A percentile compares a stretch with the other conserved stretches of the same genome.
Conservation (phyloP, 352 stramenopile species). For the Phytophthora crassamura region DNA sequence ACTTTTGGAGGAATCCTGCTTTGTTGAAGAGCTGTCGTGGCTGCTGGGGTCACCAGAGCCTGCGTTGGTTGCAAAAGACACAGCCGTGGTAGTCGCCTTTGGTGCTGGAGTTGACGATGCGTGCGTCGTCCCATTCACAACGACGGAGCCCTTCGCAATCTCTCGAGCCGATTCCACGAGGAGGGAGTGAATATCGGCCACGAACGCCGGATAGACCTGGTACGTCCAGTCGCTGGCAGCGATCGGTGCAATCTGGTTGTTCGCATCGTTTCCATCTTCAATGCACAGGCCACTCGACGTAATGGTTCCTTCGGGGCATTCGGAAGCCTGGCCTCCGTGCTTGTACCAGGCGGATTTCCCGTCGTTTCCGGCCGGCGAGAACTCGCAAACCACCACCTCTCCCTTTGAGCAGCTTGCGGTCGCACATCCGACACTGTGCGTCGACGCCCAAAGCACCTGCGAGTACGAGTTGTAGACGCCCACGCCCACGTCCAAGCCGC, state of each 20-base stretch:
- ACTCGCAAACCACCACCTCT: slow-evolving; percentile 64
- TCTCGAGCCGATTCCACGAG: slow-evolving; percentile 47
- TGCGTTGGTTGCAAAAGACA: not conserved
- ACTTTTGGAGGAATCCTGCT: slow-evolving; percentile 8
- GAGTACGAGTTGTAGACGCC: slow-evolving; percentile 82
- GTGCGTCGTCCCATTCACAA: slow-evolving; percentile 5
- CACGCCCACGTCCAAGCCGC: slow-evolving; percentile 49
- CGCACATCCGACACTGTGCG: slow-evolving; percentile 65
- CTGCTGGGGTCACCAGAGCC: slow-evolving; percentile 3
- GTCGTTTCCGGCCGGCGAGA: slow-evolving; percentile 58
- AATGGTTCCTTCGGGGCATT: slow-evolving; percentile 54
- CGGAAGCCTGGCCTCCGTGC: slow-evolving; percentile 43
- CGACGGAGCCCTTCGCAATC: slow-evolving; percentile 26
- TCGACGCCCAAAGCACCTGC: slow-evolving; percentile 68
- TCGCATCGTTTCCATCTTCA: slow-evolving; percentile 44
- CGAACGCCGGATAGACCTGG: slow-evolving; percentile 57
- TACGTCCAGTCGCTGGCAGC: slow-evolving; percentile 55
- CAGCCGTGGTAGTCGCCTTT: slow-evolving; percentile 5
- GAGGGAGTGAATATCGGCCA: slow-evolving; percentile 56
- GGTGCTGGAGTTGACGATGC: not conserved
- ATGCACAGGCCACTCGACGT: slow-evolving; percentile 49
- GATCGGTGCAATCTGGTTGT: slow-evolving; percentile 62
- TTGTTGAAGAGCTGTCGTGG: not conserved
- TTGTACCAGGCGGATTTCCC: slow-evolving; percentile 59
- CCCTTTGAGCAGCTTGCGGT: slow-evolving; percentile 48